Percentiles rank a stretch among this genome's conserved stretches.
These are phyloP conservation scores for Phytophthora foliorum DNA, from an alignment of 352 stramenopile species.

Conservation along the genomic window DNA sequence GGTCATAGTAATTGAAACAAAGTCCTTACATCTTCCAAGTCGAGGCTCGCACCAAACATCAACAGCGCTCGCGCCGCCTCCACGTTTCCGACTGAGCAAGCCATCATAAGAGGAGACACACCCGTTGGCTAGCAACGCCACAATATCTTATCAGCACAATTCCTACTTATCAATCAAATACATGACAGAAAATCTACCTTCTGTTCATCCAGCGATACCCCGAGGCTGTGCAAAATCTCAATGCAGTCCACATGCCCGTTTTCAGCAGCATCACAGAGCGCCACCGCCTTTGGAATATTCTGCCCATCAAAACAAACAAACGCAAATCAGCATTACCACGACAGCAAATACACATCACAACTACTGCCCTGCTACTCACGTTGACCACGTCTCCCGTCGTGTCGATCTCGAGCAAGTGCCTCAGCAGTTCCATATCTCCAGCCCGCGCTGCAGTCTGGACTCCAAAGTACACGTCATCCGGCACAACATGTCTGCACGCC, in stretches of 20 bases:
- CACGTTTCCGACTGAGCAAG: constrained; percentile 89
- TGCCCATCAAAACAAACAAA: constrained; percentile 30
- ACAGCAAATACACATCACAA: background rate
- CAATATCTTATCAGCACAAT: constrained; percentile 13
- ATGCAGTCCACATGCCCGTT: constrained; percentile 87
- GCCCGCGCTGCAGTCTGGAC: constrained; percentile 76
- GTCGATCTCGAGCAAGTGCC: constrained; percentile 78
- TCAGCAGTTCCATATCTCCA: constrained; percentile 79
- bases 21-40: constrained; percentile 80
- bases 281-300: constrained; percentile 80
- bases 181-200: constrained; percentile 55
- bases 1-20: background rate
- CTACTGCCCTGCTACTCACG: constrained; percentile 40
- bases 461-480: constrained; percentile 80
- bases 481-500: constrained; percentile 71
- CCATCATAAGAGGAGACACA: constrained; percentile 86
- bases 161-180: background rate
- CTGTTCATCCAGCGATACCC: constrained; percentile 85
- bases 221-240: constrained; percentile 82
- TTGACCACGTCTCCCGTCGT: constrained; percentile 66
- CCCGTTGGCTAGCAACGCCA: constrained; percentile 67
- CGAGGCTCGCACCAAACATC: constrained; percentile 87
- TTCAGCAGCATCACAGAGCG: constrained; percentile 84
- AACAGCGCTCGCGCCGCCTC: constrained; percentile 80
- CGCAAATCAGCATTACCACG: constrained; percentile 13